Conservation (phyloP, 192 early-diverging fungal species). For the Chytriomyces sp. region DNA sequence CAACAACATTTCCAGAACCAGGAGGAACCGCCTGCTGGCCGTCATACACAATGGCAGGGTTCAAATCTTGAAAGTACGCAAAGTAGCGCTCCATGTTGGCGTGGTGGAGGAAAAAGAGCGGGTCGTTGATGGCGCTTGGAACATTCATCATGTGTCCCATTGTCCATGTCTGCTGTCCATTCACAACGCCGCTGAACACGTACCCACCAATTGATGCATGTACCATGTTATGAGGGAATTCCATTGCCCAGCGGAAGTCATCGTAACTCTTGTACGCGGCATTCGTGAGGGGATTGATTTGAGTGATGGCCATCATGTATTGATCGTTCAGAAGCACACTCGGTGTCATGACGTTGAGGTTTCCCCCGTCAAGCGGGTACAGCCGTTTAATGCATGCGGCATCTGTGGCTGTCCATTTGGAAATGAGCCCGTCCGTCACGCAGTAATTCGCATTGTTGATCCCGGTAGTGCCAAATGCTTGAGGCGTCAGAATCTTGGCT, state of each 20-base stretch:
- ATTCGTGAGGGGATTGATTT: constrained; percentile 9
- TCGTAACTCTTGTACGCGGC: constrained; percentile 20
- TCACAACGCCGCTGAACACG: constrained; percentile 21
- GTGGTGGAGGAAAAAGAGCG: constrained; percentile 55
- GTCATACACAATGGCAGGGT: constrained; percentile 30
- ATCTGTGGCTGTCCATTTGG: constrained; percentile 15
- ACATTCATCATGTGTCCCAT: constrained; percentile 6
- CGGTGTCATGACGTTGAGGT: not conserved
- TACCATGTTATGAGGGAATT: constrained; percentile 46
- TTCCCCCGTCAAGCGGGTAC: not conserved
- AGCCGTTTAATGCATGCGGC: not conserved
- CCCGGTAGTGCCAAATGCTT: constrained; percentile 20
- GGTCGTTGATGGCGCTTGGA: constrained; percentile 40
- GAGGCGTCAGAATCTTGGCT: constrained; percentile 20
- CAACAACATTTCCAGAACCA: not conserved
- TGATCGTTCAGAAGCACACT: not conserved
- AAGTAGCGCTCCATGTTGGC: constrained; percentile 52
- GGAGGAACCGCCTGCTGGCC: not conserved
- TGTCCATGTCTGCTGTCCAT: not conserved
- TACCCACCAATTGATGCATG: constrained; percentile 42
- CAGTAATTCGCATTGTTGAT: constrained; percentile 20
- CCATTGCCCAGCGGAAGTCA: constrained; percentile 29
- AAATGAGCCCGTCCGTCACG: constrained; percentile 25
- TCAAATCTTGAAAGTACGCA: constrained; percentile 31
- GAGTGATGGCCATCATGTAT: constrained; percentile 18